Conservation (phyloP, 208 protist genomes). For the Angomonas ambiguus region DNA sequence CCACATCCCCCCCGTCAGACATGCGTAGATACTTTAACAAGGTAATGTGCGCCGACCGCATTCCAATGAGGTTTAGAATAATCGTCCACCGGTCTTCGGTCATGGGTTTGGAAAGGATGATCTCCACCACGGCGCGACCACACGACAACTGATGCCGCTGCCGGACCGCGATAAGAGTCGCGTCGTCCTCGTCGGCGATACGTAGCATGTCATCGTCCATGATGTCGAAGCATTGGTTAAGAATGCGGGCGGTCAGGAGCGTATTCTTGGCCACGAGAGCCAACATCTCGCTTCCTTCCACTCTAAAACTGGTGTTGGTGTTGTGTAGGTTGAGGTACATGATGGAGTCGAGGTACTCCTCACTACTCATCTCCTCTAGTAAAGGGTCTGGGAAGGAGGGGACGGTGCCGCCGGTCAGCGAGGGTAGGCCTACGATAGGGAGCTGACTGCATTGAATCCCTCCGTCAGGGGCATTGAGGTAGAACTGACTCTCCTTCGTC, state of each 20-base stretch:
- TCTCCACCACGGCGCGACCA: conserved; percentile 57
- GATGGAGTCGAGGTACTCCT: conserved; percentile 50
- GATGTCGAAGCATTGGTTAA: conserved; percentile 66
- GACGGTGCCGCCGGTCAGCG: not conserved
- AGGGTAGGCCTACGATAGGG: conserved; percentile 30
- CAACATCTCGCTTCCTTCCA: conserved; percentile 76
- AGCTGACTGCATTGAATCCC: conserved; percentile 18
- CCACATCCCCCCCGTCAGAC: conserved; percentile 40
- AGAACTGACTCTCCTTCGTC: conserved; percentile 52
- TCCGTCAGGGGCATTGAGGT: not conserved
- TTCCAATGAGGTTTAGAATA: conserved; percentile 46
- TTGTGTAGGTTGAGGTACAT: conserved; percentile 60
- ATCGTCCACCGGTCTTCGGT: conserved; percentile 31
- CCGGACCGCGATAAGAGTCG: conserved; percentile 21
- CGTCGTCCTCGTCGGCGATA: conserved; percentile 41
- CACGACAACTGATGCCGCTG: conserved; percentile 72
- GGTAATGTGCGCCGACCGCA: conserved; percentile 63
- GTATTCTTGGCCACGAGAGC: conserved; percentile 66
- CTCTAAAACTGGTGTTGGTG: conserved; percentile 44
- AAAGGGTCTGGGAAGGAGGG: conserved; percentile 16
- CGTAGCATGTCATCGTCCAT: conserved; percentile 64
- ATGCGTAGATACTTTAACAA: conserved; percentile 77
- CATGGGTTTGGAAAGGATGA: conserved; percentile 54
- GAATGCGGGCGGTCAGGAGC: conserved; percentile 47
- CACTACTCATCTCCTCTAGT: conserved; percentile 20